Conservation (phyloP, 306 rosid genomes). For the Sophora flavescens region DNA sequence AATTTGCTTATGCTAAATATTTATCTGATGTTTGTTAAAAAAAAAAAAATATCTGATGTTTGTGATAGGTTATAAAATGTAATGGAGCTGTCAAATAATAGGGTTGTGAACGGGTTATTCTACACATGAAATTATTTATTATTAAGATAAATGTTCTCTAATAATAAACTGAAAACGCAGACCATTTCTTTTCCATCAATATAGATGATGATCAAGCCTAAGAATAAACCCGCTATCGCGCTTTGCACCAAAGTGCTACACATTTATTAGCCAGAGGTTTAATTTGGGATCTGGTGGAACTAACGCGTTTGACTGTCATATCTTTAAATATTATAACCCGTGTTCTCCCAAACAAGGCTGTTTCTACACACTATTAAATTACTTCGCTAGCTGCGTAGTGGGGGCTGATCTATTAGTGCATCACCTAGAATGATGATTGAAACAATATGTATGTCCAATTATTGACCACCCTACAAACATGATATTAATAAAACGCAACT, state of each 20-base stretch:
- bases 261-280: slow-evolving; percentile 43
- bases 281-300: slow-evolving; percentile 63
- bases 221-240: slow-evolving; percentile 37
- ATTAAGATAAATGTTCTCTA: neutral
- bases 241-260: slow-evolving; percentile 38
- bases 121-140: neutral
- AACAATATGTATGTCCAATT: slow-evolving; percentile 33
- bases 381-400: slow-evolving; percentile 32
- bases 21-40: neutral
- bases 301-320: slow-evolving; percentile 50
- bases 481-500: slow-evolving; percentile 41
- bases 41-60: neutral
- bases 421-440: slow-evolving; percentile 11
- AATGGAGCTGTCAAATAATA: neutral
- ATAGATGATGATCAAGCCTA: slow-evolving; percentile 40
- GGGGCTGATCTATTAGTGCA: slow-evolving; percentile 43
- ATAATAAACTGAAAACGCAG: neutral
- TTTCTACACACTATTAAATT: slow-evolving; percentile 21
- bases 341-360: slow-evolving; percentile 37
- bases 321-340: slow-evolving; percentile 35
- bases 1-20: no score
- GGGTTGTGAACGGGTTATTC: neutral
- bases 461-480: slow-evolving; percentile 50
- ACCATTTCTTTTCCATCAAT: neutral
- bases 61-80: neutral